These are phyloP conservation scores for Mycothermus thermophilus DNA, from an alignment of 495 filamentous ascomycete species.

Conservation along the genomic window DNA sequence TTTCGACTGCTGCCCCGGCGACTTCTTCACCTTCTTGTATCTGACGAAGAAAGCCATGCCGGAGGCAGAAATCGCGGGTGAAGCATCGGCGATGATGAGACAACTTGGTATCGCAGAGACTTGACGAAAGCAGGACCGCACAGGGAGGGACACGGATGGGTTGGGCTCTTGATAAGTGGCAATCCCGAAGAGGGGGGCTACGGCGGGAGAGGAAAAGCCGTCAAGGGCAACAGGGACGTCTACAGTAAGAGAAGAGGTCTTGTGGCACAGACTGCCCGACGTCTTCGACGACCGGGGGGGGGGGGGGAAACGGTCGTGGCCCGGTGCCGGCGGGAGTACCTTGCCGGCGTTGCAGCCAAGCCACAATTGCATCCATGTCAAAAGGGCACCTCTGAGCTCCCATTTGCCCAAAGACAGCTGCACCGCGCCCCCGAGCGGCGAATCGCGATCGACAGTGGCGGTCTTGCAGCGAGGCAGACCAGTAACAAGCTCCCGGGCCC, in stretches of 20 bases:
- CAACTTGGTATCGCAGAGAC: too few species aligned
- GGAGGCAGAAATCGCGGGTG: slow-evolving; percentile 2
- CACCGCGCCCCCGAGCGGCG: slow-evolving; percentile 23
- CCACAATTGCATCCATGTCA: slow-evolving; percentile 10
- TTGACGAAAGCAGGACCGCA: too few species aligned
- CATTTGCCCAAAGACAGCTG: slow-evolving; percentile 21
- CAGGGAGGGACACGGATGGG: too few species aligned
- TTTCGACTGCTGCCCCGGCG: slow-evolving; percentile 10
- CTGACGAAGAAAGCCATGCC: slow-evolving; percentile 34
- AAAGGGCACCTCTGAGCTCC: slow-evolving; percentile 10
- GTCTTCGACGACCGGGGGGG: slow-evolving; percentile 3
- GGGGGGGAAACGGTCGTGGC: slow-evolving; percentile 6
- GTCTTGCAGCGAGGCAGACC: slow-evolving; percentile 2
- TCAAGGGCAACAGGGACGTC: too few species aligned
- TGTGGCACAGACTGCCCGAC: neutral
- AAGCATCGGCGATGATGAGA: slow-evolving; percentile 4
- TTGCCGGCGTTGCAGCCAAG: slow-evolving; percentile 25
- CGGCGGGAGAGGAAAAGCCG: too few species aligned
- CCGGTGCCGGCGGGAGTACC: slow-evolving; percentile 24
- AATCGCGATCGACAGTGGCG: slow-evolving; percentile 15
- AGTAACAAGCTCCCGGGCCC: neutral
- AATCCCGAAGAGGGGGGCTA: too few species aligned
- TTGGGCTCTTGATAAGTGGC: too few species aligned
- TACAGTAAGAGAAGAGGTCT: too few species aligned
- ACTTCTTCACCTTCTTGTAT: slow-evolving; percentile 30